A percentile compares a stretch with the other conserved stretches of the same genome.
phyloP scores from a whole-genome alignment of 371 early-diverging fungal species.

The Lichtheimia hyalospora region DNA sequence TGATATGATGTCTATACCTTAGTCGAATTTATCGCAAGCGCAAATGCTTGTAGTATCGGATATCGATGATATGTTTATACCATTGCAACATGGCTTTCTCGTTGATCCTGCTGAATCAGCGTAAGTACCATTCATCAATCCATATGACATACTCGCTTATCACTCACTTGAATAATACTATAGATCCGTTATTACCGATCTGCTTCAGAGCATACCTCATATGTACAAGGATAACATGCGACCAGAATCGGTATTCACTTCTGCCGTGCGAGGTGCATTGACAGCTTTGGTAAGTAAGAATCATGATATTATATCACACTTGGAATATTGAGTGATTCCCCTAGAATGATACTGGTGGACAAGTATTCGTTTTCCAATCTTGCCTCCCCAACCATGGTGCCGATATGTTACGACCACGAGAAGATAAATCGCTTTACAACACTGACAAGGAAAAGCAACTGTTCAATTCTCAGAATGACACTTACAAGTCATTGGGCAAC shows the following conservation, averaged over 20 bases:
- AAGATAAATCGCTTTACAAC: conserved; percentile 83
- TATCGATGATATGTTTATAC: conserved; percentile 91
- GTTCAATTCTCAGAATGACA: conserved; percentile 80
- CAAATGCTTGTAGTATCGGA: conserved; percentile 98
- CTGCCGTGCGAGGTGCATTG: conserved; percentile 81
- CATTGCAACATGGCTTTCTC: conserved; percentile 88
- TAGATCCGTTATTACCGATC: conserved; percentile 76
- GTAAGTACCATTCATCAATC: conserved; percentile 19
- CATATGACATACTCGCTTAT: background rate
- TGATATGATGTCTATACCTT: conserved; percentile 5
- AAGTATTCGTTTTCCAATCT: conserved; percentile 86
- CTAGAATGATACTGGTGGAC: conserved; percentile 72
- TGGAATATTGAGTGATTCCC: background rate
- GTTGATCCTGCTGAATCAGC: conserved; percentile 81
- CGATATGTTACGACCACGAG: conserved; percentile 80
- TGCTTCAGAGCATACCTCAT: conserved; percentile 80
- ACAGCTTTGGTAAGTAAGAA: conserved; percentile 65
- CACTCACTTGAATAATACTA: background rate
- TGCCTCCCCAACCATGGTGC: conserved; percentile 89
- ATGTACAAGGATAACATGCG: conserved; percentile 82
- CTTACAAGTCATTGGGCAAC: conserved; percentile 83
- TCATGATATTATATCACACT: background rate
- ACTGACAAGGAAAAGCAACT: conserved; percentile 92
- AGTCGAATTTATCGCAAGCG: conserved; percentile 79
- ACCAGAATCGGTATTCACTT: conserved; percentile 83